Base-by-base conservation (phyloP, 176 grass and related monocot genomes). In the Canna indica region DNA sequence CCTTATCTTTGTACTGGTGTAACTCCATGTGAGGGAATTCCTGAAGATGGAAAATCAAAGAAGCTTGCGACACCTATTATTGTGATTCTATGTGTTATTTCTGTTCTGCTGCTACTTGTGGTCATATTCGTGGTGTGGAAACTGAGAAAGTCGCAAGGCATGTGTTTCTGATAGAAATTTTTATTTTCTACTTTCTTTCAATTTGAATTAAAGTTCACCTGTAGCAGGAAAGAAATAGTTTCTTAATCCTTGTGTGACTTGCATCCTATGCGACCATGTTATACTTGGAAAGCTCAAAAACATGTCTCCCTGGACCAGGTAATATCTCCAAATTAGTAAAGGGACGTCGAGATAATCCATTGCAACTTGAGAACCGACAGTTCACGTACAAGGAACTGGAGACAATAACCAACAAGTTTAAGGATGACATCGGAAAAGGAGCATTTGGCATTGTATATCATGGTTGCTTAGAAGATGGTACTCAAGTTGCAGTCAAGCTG, bases 1-100 rank as follows among this genome's bases (percentile, higher is more conserved):
- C 72, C 62, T 35, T 18, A 77, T 47, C 78, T 91, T 20, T 84
- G 84, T 54, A 76, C 39, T 66, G 54, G 70, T 27, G 73, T 39
- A 59, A 78, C 32, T 70, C 16, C n/a, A 42, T 46, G 67, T 71
- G 24, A 24, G 41, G 63, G 0, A n/a, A n/a, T n/a, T n/a, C n/a
- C n/a, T n/a, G n/a, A n/a, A 66, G 24, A 20, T 36, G 34, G 33
- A 39, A 66, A 66, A 39, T 24, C 63, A 41, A 72, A 70, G 50
- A 79, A 79, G 33, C 46, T 70, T 14, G 1, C 44, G 9, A 64
- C 57, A 46, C 36, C 28, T 16, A 32, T 62, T 76, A 50, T 76
- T 76, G 59, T 52, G 44, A 9, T 58, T 72, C 14, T 72, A 15
- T 22, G 28, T 24, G 33, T 46, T 33, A 2, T 47, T 47, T 12